phyloP scores from a whole-genome alignment of 2,329 filamentous ascomycete species.

The Zasmidium citrigriseum region DNA sequence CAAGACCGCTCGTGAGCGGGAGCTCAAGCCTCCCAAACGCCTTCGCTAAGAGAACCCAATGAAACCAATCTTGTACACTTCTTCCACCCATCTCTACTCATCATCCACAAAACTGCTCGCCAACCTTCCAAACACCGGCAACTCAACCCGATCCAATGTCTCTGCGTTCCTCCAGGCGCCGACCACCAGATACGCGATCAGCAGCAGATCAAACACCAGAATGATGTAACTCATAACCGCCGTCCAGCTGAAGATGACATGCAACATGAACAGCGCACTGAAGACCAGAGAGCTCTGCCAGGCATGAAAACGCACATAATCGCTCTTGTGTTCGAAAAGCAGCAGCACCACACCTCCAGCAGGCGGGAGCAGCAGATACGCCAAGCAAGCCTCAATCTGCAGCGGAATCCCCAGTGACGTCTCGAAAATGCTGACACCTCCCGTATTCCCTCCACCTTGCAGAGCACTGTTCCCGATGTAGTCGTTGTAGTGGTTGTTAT shows the following conservation, averaged over 20 bases:
- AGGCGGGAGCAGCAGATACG: slow-evolving; percentile 83
- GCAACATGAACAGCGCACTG: slow-evolving; percentile 64
- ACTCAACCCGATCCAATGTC: slow-evolving; percentile 70
- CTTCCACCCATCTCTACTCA: slow-evolving; percentile 54
- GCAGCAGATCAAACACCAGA: slow-evolving; percentile 70
- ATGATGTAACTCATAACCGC: slow-evolving; percentile 80
- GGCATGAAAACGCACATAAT: slow-evolving; percentile 96
- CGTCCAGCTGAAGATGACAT: slow-evolving; percentile 86
- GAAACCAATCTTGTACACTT: not conserved
- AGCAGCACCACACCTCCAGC: slow-evolving; percentile 81
- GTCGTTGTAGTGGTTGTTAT: slow-evolving; percentile 30
- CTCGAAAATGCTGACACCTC: slow-evolving; percentile 75
- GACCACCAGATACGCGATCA: slow-evolving; percentile 75
- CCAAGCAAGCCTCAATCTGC: slow-evolving; percentile 86
- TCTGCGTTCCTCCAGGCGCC: slow-evolving; percentile 82
- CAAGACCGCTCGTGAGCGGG: not conserved
- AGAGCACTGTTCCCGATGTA: slow-evolving; percentile 31
- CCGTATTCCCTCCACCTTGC: slow-evolving; percentile 26
- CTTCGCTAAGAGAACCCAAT: not conserved
- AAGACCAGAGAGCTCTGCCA: slow-evolving; percentile 66
- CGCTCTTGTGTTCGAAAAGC: slow-evolving; percentile 88
- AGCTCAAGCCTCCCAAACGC: not conserved
- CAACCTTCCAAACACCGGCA: slow-evolving; percentile 81
- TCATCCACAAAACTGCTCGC: slow-evolving; percentile 91
- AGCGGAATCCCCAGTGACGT: slow-evolving; percentile 84